Evolutionary conservation across 208 protist species (phyloP), one percentile per base, ranked within the genome.

Genomic region (Acanthamoeba lenticulata): DNA sequence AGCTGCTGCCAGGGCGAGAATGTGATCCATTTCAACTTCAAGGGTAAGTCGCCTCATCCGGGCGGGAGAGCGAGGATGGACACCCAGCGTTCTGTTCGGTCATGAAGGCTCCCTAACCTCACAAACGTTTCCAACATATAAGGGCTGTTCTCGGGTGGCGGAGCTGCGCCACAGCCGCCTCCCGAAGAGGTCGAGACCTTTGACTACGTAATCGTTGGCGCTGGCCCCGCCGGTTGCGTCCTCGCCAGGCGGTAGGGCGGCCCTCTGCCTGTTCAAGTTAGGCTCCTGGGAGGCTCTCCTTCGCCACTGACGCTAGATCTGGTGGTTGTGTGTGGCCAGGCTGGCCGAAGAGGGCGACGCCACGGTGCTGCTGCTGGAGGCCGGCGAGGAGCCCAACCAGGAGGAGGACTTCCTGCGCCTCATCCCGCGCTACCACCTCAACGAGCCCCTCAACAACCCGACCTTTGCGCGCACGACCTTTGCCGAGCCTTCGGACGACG

Each of bases 191-290:
- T 60, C 9, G 47, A 94, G 32, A 85, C 45, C 69, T 96, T 81
- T 42, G 96, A 97, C 95, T 97, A 96, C 79, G 86, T 97, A 36
- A 95, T 97, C 57, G 94, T 97, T 0, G 96, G 96, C 34, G 95
- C 94, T 62, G 96, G 96, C 6, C 94, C 94, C n/a, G 96, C 96
- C 13, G 96, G 96, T 17, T 97, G 95, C 89, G 85, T 97, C 7
- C 15, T 97, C 3, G 96, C 96, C 0, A 95, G 97, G n/a, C 62
- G 96, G 15, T 83, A 96, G n/a, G n/a, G n/a, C n/a, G n/a, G n/a
- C n/a, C n/a, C n/a, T n/a, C n/a, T n/a, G n/a, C n/a, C n/a, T n/a
- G n/a, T n/a, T n/a, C n/a, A n/a, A n/a, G n/a, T n/a, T n/a, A n/a
- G n/a, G n/a, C n/a, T n/a, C n/a, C n/a, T n/a, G n/a, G n/a, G n/a